Percentiles rank a stretch among this genome's conserved stretches.
These are phyloP conservation scores for Starmerella powellii DNA, from an alignment of 805 yeast genomes.

Conservation along the genomic window DNA sequence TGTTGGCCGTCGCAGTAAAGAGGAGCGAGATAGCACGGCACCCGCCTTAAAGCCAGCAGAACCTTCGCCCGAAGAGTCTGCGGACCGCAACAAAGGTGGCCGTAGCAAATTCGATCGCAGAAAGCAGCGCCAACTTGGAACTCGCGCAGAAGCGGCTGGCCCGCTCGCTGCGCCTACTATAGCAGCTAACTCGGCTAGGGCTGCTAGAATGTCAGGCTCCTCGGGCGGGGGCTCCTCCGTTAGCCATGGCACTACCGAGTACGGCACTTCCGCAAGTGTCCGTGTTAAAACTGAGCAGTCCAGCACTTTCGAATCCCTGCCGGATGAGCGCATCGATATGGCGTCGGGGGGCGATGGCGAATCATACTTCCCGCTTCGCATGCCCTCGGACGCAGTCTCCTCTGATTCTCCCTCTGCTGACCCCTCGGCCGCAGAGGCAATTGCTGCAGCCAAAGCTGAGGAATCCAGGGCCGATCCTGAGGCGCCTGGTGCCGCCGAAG, in stretches of 20 bases:
- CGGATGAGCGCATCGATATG: conserved; percentile 10
- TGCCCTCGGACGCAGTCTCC: conserved; percentile 9
- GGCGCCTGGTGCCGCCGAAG: conserved; percentile 3
- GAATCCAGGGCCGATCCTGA: background rate
- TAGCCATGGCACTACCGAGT: no score
- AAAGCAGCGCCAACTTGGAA: conserved; percentile 15
- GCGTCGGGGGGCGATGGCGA: conserved; percentile 7
- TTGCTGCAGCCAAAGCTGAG: conserved; percentile 14
- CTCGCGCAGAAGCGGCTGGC: conserved; percentile 27
- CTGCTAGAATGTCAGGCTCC: background rate
- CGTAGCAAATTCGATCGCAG: conserved; percentile 15
- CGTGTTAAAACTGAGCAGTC: conserved; percentile 14
- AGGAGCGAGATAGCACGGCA: conserved; percentile 70
- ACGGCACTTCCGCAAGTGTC: background rate
- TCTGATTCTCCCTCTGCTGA: conserved; percentile 1
- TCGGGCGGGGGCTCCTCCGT: background rate
- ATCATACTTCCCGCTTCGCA: conserved; percentile 18
- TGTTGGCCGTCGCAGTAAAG: conserved; percentile 72
- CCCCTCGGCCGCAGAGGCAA: conserved; percentile 2
- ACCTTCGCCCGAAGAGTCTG: conserved; percentile 23
- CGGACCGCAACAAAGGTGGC: background rate
- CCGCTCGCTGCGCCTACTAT: conserved; percentile 29
- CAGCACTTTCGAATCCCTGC: background rate
- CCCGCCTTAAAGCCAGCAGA: conserved; percentile 37
- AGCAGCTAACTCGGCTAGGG: conserved; percentile 13